Conservation (phyloP, 768 basidiomycete species). For the Amanita phalloides region DNA sequence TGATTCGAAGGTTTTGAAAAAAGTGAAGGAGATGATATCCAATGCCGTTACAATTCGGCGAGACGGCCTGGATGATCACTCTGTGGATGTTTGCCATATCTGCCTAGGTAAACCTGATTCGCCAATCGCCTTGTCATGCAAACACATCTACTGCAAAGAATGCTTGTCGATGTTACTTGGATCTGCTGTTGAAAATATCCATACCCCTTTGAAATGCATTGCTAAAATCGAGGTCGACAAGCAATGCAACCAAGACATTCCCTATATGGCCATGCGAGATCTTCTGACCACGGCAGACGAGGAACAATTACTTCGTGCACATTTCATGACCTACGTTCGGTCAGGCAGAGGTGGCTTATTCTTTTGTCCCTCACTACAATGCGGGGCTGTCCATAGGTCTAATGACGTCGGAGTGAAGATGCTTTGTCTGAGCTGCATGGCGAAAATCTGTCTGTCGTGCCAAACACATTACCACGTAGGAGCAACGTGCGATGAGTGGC, state of each 20-base stretch:
- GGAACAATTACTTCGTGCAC: constrained; percentile 25
- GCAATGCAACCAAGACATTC: constrained; percentile 23
- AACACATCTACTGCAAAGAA: constrained; percentile 38
- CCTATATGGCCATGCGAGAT: constrained; percentile 27
- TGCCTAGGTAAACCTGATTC: constrained; percentile 25
- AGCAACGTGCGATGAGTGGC: constrained; percentile 20
- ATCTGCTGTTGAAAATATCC: constrained; percentile 18
- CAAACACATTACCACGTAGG: constrained; percentile 30
- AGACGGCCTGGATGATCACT: not conserved
- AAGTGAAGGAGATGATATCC: constrained; percentile 16
- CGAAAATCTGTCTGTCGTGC: constrained; percentile 28
- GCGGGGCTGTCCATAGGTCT: constrained; percentile 33
- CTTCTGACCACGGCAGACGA: constrained; percentile 27
- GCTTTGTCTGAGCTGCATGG: constrained; percentile 24
- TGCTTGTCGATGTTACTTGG: constrained; percentile 37
- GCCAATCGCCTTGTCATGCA: constrained; percentile 31
- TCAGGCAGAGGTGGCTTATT: constrained; percentile 27
- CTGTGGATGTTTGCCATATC: constrained; percentile 22
- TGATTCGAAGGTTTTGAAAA: constrained; percentile 17
- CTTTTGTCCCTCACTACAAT: constrained; percentile 45
- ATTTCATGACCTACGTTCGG: constrained; percentile 34
- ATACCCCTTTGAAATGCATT: constrained; percentile 26
- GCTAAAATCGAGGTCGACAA: constrained; percentile 12
- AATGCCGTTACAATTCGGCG: constrained; percentile 11
- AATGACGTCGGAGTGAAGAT: constrained; percentile 14